A percentile compares a stretch with the other conserved stretches of the same genome.
phyloP scores from a whole-genome alignment of 176 grass and related monocot genomes.

The Stipa capillata region DNA sequence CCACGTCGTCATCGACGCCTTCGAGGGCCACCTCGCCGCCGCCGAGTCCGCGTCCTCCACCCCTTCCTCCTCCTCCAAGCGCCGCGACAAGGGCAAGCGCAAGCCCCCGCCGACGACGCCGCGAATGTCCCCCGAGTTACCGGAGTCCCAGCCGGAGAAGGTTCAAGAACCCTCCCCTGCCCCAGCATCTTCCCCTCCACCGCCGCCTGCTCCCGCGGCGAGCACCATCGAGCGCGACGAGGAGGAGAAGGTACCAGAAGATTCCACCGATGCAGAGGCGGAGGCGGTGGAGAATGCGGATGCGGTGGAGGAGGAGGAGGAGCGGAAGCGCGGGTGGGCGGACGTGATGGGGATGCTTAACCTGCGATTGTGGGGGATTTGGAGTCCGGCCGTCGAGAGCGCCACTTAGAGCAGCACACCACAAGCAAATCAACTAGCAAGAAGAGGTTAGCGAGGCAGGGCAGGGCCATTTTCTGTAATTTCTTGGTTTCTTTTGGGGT shows the following conservation, averaged over 20 bases:
- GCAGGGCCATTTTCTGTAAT: not conserved
- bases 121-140: not conserved
- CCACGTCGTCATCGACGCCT: slow-evolving; percentile 36
- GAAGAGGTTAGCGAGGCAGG: not conserved
- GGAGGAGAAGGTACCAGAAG: slow-evolving; percentile 4
- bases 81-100: slow-evolving; percentile 35
- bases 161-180: not conserved
- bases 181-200: not conserved
- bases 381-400: slow-evolving; percentile 42
- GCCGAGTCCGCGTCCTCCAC: not conserved
- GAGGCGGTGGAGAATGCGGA: not conserved
- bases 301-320: not conserved
- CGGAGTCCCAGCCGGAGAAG: not conserved
- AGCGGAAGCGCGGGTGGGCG: slow-evolving; percentile 38
- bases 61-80: slow-evolving; percentile 8
- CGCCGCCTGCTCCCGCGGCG: not conserved
- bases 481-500: not conserved
- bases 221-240: not conserved
- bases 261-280: not conserved
- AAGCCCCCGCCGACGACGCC: not conserved
- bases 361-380: slow-evolving; percentile 38
- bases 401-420: slow-evolving; percentile 18
- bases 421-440: not conserved
- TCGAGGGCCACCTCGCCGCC: slow-evolving; percentile 44
- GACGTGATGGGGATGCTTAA: slow-evolving; percentile 39